These are phyloP conservation scores for Tricholoma bakamatsutake DNA, from an alignment of 768 basidiomycete species.

Conservation along the genomic window DNA sequence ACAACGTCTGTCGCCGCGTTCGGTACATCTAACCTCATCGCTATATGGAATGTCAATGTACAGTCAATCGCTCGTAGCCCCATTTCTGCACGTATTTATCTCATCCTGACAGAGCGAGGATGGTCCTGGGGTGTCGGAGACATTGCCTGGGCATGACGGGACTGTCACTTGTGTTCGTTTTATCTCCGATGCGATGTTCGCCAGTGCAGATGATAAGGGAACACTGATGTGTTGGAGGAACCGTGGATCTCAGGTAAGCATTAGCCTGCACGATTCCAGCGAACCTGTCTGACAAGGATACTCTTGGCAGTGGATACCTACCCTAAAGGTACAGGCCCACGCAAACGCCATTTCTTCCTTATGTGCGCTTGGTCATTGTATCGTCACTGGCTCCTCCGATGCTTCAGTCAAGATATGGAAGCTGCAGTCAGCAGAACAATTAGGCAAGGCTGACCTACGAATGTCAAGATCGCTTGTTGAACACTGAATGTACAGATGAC, in stretches of 20 bases:
- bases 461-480: conserved; percentile 8
- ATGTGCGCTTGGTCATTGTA: conserved; percentile 36
- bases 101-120: conserved; percentile 32
- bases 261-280: conserved; percentile 16
- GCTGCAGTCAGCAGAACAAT: conserved; percentile 24
- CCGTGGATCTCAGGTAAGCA: conserved; percentile 34
- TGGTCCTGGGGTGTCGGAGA: conserved; percentile 55
- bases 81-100: conserved; percentile 1
- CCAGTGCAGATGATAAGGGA: conserved; percentile 78
- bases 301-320: conserved; percentile 50
- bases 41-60: conserved; percentile 40
- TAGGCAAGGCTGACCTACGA: conserved; percentile 20
- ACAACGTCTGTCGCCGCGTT: conserved; percentile 37
- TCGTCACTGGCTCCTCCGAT: conserved; percentile 84
- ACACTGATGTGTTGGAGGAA: conserved; percentile 56
- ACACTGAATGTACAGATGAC: conserved; percentile 21
- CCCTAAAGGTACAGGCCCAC: conserved; percentile 52
- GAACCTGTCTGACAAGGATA: conserved; percentile 10
- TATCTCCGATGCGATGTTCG: conserved; percentile 41
- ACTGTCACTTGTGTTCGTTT: conserved; percentile 77
- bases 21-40: conserved; percentile 40
- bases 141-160: conserved; percentile 71
- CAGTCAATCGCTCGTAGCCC: conserved; percentile 5
- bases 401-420: conserved; percentile 73
- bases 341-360: conserved; percentile 64